phyloP scores from a whole-genome alignment of 129 eudicot species.

The Cynara cardunculus region DNA sequence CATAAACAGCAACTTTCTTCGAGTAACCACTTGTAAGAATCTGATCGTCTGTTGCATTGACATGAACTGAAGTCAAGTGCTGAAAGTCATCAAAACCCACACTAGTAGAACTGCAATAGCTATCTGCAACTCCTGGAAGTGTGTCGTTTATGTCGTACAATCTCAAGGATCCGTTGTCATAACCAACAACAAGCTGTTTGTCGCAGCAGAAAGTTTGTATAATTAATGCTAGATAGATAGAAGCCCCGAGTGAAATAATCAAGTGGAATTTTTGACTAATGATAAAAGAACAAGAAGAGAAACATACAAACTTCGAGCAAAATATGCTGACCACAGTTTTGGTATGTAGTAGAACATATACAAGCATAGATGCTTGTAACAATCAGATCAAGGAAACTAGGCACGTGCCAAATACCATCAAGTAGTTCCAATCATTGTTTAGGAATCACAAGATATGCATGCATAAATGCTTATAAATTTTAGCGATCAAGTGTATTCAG shows the following conservation, averaged over 20 bases:
- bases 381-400: not conserved
- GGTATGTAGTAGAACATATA: no score
- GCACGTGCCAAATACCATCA: not conserved
- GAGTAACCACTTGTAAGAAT: slow-evolving; percentile 80
- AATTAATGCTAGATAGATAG: not conserved
- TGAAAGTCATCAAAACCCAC: slow-evolving; percentile 56
- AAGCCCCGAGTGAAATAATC: not conserved
- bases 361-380: not conserved
- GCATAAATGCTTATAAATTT: not conserved
- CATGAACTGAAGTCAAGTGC: slow-evolving; percentile 86
- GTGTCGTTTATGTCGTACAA: slow-evolving; percentile 61
- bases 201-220: slow-evolving; percentile 9
- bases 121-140: slow-evolving; percentile 26
- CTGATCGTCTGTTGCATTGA: slow-evolving; percentile 72
- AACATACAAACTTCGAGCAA: not conserved
- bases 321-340: not conserved
- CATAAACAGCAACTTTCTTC: slow-evolving; percentile 70
- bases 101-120: slow-evolving; percentile 15
- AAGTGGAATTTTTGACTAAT: not conserved
- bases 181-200: slow-evolving; percentile 75
- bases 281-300: not conserved
- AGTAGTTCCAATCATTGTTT: no score
- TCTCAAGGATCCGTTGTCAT: slow-evolving; percentile 73
- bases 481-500: not conserved
- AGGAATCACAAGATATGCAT: not conserved